These are phyloP conservation scores for Alternaria postmessia DNA, from an alignment of 2,329 filamentous ascomycete genomes.

Conservation along the genomic window DNA sequence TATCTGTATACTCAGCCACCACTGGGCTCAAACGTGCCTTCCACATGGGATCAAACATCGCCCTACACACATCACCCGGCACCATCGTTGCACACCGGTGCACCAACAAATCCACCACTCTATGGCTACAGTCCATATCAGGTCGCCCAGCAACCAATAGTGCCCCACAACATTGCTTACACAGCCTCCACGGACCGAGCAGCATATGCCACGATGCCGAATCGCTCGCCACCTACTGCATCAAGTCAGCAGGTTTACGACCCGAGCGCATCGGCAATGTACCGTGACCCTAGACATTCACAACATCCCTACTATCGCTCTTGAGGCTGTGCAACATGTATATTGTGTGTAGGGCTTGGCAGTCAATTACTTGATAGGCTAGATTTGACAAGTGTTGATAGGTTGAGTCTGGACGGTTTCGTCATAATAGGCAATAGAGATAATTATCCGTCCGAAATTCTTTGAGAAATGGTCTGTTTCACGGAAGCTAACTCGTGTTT, in stretches of 20 bases:
- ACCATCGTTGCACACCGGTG: slow-evolving; percentile 24
- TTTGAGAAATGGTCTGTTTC: neutral
- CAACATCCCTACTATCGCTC: slow-evolving; percentile 28
- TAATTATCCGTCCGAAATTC: neutral
- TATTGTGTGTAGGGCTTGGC: slow-evolving; percentile 9
- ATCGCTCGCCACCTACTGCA: slow-evolving; percentile 13
- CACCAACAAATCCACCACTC: slow-evolving; percentile 17
- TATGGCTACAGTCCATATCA: slow-evolving; percentile 26
- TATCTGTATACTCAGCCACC: slow-evolving; percentile 25
- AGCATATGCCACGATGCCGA: slow-evolving; percentile 20
- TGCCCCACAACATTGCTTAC: slow-evolving; percentile 23
- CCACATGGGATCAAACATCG: slow-evolving; percentile 30
- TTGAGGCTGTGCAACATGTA: slow-evolving; percentile 29
- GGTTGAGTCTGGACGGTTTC: neutral
- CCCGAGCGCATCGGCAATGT: slow-evolving; percentile 17
- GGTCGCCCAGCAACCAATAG: slow-evolving; percentile 23
- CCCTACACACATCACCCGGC: slow-evolving; percentile 27
- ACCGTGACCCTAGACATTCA: slow-evolving; percentile 31
- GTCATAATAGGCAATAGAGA: neutral
- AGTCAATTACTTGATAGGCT: slow-evolving; percentile 8
- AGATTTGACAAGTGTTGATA: neutral
- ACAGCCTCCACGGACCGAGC: slow-evolving; percentile 20
- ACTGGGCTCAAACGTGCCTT: slow-evolving; percentile 12
- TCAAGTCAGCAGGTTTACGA: slow-evolving; percentile 21
- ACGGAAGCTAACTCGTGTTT: neutral